Conservation (phyloP, 2,329 filamentous ascomycete species). For the Cercospora citrullina region DNA sequence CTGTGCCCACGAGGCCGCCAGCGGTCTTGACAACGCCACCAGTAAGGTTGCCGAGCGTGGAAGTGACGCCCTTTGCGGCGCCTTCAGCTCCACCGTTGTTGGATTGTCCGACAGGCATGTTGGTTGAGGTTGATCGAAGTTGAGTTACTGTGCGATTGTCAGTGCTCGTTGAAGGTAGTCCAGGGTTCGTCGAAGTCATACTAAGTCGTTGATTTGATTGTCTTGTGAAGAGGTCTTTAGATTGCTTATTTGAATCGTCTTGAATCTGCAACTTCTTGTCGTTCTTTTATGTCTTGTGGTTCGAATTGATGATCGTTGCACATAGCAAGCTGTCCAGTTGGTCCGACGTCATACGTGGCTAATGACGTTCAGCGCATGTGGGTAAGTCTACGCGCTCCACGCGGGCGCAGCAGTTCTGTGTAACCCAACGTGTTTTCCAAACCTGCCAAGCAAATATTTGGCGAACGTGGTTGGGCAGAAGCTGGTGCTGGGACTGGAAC, state of each 20-base stretch:
- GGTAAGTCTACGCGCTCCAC: background rate
- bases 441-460: background rate
- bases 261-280: background rate
- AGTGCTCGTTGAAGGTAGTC: constrained; percentile 9
- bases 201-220: background rate
- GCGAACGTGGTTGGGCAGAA: background rate
- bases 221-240: background rate
- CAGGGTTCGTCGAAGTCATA: background rate
- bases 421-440: background rate
- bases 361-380: constrained; percentile 1
- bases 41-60: constrained; percentile 51
- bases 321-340: background rate
- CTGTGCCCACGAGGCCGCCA: constrained; percentile 54
- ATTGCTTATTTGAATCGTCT: background rate
- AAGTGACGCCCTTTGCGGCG: constrained; percentile 38
- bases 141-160: constrained; percentile 15
- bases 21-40: constrained; percentile 57
- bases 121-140: constrained; percentile 6
- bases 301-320: background rate
- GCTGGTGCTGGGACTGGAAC: background rate
- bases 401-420: constrained; percentile 2
- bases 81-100: constrained; percentile 31
- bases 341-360: constrained; percentile 6
- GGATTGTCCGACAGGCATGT: constrained; percentile 17
- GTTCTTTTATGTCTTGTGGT: background rate